Conservation (phyloP, 768 basidiomycete genomes). For the Termitomyces bulborhizus region DNA sequence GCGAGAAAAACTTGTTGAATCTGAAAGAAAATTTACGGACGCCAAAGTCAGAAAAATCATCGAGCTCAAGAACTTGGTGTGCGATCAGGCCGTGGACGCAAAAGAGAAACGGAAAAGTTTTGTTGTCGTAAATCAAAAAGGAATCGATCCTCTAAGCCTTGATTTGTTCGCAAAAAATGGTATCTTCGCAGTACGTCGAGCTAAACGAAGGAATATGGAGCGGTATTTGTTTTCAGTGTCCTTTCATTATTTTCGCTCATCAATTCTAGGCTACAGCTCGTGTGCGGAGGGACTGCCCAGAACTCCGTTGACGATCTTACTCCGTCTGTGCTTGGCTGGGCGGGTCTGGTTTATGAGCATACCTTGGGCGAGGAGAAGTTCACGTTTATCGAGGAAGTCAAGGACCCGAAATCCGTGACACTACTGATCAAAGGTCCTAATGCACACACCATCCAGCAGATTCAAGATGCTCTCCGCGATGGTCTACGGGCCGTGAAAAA, state of each 20-base stretch:
- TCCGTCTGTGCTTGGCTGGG: slow-evolving; percentile 91
- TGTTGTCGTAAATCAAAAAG: slow-evolving; percentile 97
- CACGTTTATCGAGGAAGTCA: slow-evolving; percentile 97
- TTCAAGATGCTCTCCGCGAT: slow-evolving; percentile 96
- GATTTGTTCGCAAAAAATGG: slow-evolving; percentile 97
- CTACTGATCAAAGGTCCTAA: slow-evolving; percentile 98
- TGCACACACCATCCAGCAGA: slow-evolving; percentile 91
- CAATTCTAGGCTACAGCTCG: slow-evolving; percentile 72
- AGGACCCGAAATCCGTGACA: slow-evolving; percentile 91
- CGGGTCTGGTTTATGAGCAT: slow-evolving; percentile 97
- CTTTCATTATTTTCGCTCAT: neutral
- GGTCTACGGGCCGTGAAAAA: slow-evolving; percentile 97
- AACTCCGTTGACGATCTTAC: slow-evolving; percentile 97
- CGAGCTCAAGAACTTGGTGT: slow-evolving; percentile 93
- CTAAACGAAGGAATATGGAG: slow-evolving; percentile 99
- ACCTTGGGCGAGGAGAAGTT: slow-evolving; percentile 98
- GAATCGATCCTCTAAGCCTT: slow-evolving; percentile 94
- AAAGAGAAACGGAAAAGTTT: slow-evolving; percentile 82
- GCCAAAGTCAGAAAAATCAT: slow-evolving; percentile 94
- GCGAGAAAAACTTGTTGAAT: slow-evolving; percentile 97
- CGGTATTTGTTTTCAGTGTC: slow-evolving; percentile 42
- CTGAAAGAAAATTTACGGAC: slow-evolving; percentile 91
- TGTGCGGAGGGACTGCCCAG: slow-evolving; percentile 92
- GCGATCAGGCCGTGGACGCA: slow-evolving; percentile 84
- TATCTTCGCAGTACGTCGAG: slow-evolving; percentile 88